Conservation (phyloP, 768 basidiomycete species). For the Mycena capillaripes region DNA sequence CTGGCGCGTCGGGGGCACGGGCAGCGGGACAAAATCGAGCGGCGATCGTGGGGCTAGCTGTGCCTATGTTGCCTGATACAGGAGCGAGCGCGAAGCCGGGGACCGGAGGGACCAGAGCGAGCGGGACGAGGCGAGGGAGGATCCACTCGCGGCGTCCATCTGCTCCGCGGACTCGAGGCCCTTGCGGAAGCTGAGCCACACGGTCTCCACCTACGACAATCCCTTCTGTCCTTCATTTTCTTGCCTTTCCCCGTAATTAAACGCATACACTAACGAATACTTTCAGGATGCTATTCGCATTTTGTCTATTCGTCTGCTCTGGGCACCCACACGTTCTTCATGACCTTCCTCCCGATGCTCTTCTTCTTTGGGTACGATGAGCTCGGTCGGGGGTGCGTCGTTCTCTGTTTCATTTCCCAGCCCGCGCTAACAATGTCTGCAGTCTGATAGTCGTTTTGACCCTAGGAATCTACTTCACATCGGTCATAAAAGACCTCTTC, state of each 20-base stretch:
- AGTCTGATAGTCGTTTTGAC: slow-evolving; percentile 81
- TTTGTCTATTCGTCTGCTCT: slow-evolving; percentile 88
- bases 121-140: slow-evolving; percentile 32
- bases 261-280: slow-evolving; percentile 2
- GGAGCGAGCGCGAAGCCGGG: slow-evolving; percentile 9
- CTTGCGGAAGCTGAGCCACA: slow-evolving; percentile 74
- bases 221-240: too few species aligned
- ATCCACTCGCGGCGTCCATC: not conserved
- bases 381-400: slow-evolving; percentile 79
- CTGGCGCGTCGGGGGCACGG: slow-evolving; percentile 53
- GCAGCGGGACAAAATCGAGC: slow-evolving; percentile 70
- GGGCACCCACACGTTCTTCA: slow-evolving; percentile 94
- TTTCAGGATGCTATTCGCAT: slow-evolving; percentile 68
- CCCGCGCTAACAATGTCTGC: slow-evolving; percentile 3
- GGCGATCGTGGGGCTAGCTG: slow-evolving; percentile 42
- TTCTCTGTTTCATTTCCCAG: not conserved
- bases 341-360: slow-evolving; percentile 86
- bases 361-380: slow-evolving; percentile 90
- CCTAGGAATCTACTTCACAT: slow-evolving; percentile 88
- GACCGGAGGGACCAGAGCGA: slow-evolving; percentile 33
- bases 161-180: slow-evolving; percentile 46
- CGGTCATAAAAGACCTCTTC: slow-evolving; percentile 89
- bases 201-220: slow-evolving; percentile 61
- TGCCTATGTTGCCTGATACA: slow-evolving; percentile 35
- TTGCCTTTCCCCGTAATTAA: not conserved